Conservation (phyloP, 768 basidiomycete genomes). For the Phlegmacium glaucopus region DNA sequence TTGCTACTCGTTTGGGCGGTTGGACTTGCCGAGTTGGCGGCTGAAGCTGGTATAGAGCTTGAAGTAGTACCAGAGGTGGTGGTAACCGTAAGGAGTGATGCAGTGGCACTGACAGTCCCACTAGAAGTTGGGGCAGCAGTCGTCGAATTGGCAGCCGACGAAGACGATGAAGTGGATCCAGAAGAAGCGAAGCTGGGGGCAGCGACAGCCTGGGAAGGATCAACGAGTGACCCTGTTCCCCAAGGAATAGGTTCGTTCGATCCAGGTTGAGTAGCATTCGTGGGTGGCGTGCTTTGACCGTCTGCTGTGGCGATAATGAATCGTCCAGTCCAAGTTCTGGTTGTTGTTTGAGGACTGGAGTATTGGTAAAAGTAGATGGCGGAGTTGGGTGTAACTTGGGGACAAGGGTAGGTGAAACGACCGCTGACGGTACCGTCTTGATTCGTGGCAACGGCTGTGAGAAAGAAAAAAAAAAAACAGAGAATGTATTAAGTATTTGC, state of each 20-base stretch:
- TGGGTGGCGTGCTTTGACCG: constrained; percentile 44
- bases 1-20: no score
- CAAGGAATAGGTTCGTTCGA: constrained; percentile 55
- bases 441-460: constrained; percentile 56
- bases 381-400: constrained; percentile 57
- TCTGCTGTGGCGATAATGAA: constrained; percentile 63
- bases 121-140: no score
- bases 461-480: no score
- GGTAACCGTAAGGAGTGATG: no score
- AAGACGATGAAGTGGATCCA: neutral
- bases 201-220: constrained; percentile 36
- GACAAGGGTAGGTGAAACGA: constrained; percentile 60
- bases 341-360: constrained; percentile 37
- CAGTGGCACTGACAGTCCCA: no score
- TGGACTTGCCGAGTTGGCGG: no score
- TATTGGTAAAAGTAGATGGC: constrained; percentile 84
- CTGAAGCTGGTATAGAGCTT: no score
- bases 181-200: constrained; percentile 27
- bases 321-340: constrained; percentile 67
- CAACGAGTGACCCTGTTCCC: constrained; percentile 60
- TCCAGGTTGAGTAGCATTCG: constrained; percentile 51
- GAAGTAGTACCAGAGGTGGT: no score
- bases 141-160: no score
- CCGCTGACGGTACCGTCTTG: constrained; percentile 60
- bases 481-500: no score